phyloP scores from a whole-genome alignment of 2,329 filamentous ascomycete species.

The Stemphylium vesicarium region DNA sequence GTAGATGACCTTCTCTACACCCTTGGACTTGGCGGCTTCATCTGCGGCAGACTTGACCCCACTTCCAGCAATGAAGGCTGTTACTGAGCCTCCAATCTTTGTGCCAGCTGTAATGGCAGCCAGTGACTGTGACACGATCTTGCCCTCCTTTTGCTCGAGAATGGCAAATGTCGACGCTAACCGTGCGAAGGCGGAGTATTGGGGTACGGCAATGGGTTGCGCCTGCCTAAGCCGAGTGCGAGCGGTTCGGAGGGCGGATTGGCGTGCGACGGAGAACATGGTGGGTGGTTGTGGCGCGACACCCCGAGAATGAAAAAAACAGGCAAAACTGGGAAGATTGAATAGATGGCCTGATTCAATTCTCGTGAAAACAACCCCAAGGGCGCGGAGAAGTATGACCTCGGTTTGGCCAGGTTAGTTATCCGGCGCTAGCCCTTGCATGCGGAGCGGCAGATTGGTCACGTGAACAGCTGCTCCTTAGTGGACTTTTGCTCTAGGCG shows the following conservation, averaged over 20 bases:
- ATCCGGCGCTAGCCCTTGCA: conserved; percentile 26
- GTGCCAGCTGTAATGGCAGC: conserved; percentile 85
- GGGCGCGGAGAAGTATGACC: conserved; percentile 28
- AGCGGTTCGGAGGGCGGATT: conserved; percentile 46
- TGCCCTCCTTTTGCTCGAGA: conserved; percentile 89
- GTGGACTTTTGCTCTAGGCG: conserved; percentile 21
- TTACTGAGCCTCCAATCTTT: conserved; percentile 83
- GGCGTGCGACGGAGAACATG: conserved; percentile 48
- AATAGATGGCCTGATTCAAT: neutral
- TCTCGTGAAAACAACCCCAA: conserved; percentile 4
- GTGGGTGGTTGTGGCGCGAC: conserved; percentile 5
- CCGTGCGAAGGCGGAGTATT: conserved; percentile 66
- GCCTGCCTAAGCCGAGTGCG: conserved; percentile 53
- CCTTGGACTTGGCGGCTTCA: conserved; percentile 86
- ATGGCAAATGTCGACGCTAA: conserved; percentile 88
- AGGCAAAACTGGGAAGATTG: neutral
- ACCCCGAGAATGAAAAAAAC: neutral
- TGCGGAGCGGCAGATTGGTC: conserved; percentile 8
- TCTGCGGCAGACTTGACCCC: conserved; percentile 77
- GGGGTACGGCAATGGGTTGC: conserved; percentile 45
- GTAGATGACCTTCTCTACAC: conserved; percentile 87
- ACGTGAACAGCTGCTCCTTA: conserved; percentile 28
- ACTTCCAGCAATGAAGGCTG: conserved; percentile 84
- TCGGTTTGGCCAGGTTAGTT: conserved; percentile 35
- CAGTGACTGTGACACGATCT: conserved; percentile 81